Base-by-base conservation (phyloP, 176 grass and related monocot species). In the Musa itinerans region DNA sequence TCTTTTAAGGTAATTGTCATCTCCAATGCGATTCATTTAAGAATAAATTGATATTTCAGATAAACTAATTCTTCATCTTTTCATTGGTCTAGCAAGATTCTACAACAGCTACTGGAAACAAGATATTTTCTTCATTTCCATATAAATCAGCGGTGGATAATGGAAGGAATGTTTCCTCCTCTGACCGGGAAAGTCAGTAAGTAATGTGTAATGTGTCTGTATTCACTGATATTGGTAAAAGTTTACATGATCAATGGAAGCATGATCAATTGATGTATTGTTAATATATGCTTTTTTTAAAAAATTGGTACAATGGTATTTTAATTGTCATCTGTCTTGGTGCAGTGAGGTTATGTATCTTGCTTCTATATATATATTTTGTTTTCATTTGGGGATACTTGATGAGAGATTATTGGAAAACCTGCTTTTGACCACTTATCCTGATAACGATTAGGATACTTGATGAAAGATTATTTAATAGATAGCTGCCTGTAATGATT, bases 151-250 rank as follows among this genome's bases (percentile, higher is more conserved):
- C 8, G 22, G 15, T 67, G 50, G 90, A 93, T 86, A 90, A 88
- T 89, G 90, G 86, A 84, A 86, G 88, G 71, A 83, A 74, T 78
- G 89, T 72, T 70, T 93, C 87, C 34, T 97, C 88, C 52, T 97
- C 94, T 74, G 94, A 93, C 61, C 87, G 64, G 17, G 94, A 93
- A 70, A 97, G 90, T 53, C 90, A 86, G 94, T 97, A 93, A 88
- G 87, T 87, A 73, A 16, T 49, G 27, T 20, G 3, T 21, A 51
- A 17, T 71, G 16, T 50, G 49, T 17, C 14, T 49, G 16, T 21
- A 17, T n/a, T n/a, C 8, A n/a, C 16, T n/a, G n/a, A 61, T 61
- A 20, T 61, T 61, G 2, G 57, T 4, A 21, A 54, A 78, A 52
- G 43, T 72, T 80, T 43, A 43, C 34, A 43, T 43, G 34, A 43